Evolutionary conservation across 2,329 filamentous ascomycete species (phyloP).

Genomic region (Aspergillus melleus): DNA sequence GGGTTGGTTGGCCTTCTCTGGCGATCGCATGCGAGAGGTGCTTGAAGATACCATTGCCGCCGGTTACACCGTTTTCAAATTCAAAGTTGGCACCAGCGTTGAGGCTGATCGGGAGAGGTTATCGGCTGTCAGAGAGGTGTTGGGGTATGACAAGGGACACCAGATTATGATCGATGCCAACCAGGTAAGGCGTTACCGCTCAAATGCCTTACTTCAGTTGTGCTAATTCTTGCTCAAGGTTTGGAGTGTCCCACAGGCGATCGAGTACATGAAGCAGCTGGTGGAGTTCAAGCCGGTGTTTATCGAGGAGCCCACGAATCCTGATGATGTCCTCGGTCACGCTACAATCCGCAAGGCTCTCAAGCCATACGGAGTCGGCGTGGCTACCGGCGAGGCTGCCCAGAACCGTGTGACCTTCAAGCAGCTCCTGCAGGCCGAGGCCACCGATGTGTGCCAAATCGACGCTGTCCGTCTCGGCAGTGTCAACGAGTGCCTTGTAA

Average conservation of each 20-base stretch:
- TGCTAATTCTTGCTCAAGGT: conserved; percentile 44
- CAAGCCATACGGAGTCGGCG: conserved; percentile 63
- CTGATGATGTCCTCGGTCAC: conserved; percentile 87
- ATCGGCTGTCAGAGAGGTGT: conserved; percentile 71
- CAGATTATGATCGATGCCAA: conserved; percentile 92
- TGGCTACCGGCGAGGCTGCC: conserved; percentile 92
- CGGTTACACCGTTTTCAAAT: conserved; percentile 84
- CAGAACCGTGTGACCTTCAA: conserved; percentile 95
- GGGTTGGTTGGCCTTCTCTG: conserved; percentile 84
- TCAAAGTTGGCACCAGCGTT: conserved; percentile 78
- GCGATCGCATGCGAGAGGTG: conserved; percentile 79
- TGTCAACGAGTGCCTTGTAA: conserved; percentile 2
- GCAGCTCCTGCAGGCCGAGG: conserved; percentile 76
- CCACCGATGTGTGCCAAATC: conserved; percentile 85
- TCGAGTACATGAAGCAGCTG: conserved; percentile 80
- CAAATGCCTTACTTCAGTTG: not conserved
- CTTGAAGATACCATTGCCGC: conserved; percentile 71
- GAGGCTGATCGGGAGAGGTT: conserved; percentile 71
- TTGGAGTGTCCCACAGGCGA: conserved; percentile 87
- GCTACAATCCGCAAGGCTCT: conserved; percentile 80
- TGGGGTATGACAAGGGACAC: conserved; percentile 80
- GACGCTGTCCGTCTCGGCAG: conserved; percentile 56
- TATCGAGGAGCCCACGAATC: conserved; percentile 90
- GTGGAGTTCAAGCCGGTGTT: conserved; percentile 81
- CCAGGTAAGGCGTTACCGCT: conserved; percentile 54